A percentile compares a stretch with the other conserved stretches of the same genome.
phyloP scores from a whole-genome alignment of 139 green algal genomes.

The Yamagishiella unicocca region DNA sequence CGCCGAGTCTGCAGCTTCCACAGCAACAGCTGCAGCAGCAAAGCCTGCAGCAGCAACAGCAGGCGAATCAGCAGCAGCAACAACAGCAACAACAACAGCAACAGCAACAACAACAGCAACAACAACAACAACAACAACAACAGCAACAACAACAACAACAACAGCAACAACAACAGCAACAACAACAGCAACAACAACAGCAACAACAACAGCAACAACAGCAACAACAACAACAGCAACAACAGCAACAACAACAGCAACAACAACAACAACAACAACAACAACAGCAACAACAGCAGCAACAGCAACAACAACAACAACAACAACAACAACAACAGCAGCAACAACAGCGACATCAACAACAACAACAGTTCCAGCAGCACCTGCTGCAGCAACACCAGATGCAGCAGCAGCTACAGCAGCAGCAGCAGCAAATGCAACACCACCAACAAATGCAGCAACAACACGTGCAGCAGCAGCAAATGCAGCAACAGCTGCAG shows the following conservation, averaged over 20 bases:
- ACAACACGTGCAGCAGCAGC: background rate
- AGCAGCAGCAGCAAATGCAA: background rate
- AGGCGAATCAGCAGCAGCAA: background rate
- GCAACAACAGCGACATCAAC: background rate
- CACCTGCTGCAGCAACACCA: background rate
- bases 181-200: background rate
- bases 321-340: background rate
- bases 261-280: background rate
- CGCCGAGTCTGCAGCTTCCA: no score
- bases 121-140: background rate
- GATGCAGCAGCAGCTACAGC: background rate
- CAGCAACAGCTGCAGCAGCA: background rate
- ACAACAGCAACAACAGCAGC: background rate
- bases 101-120: background rate
- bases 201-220: conserved; percentile 1
- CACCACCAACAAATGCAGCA: no score
- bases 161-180: background rate
- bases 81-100: background rate
- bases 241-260: background rate
- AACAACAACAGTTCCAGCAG: background rate
- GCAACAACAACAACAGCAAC: background rate
- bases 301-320: background rate
- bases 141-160: background rate
- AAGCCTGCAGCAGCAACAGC: conserved; percentile 11
- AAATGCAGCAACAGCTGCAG: background rate